phyloP scores from a whole-genome alignment of 2,329 filamentous ascomycete species.

The Phoma sp. region DNA sequence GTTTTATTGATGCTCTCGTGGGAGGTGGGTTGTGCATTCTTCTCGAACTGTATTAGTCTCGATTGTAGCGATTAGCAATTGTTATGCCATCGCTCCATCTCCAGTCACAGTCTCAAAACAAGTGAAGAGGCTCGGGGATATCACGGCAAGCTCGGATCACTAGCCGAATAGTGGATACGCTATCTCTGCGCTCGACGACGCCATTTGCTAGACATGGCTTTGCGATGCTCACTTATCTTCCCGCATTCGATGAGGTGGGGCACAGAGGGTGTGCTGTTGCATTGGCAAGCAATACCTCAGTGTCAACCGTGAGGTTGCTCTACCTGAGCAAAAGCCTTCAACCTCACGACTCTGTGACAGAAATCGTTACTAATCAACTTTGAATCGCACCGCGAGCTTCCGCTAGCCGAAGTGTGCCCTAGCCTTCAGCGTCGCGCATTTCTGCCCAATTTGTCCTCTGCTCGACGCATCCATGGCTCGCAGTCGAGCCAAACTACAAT shows the following conservation, averaged over 20 bases:
- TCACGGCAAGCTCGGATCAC: conserved; percentile 11
- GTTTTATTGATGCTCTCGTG: neutral
- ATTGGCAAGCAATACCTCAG: neutral
- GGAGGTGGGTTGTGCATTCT: neutral
- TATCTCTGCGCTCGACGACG: conserved; percentile 7
- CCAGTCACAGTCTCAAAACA: neutral
- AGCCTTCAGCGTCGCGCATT: neutral
- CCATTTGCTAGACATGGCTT: conserved; percentile 14
- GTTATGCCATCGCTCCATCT: neutral
- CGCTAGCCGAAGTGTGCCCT: neutral
- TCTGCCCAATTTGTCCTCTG: neutral
- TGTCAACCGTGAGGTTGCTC: neutral
- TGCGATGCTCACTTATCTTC: conserved; percentile 12
- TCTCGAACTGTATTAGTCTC: neutral
- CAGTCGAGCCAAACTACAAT: neutral
- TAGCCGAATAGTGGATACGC: conserved; percentile 13
- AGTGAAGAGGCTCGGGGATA: conserved; percentile 1
- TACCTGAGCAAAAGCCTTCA: neutral
- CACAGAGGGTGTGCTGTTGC: conserved; percentile 5
- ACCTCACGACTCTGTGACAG: neutral
- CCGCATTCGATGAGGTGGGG: conserved; percentile 8
- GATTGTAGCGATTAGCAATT: neutral
- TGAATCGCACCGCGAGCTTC: conserved; percentile 1
- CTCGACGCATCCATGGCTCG: neutral
- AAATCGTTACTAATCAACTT: neutral